Evolutionary conservation across 2,329 filamentous ascomycete species (phyloP).

Genomic region (Phoma sp.): DNA sequence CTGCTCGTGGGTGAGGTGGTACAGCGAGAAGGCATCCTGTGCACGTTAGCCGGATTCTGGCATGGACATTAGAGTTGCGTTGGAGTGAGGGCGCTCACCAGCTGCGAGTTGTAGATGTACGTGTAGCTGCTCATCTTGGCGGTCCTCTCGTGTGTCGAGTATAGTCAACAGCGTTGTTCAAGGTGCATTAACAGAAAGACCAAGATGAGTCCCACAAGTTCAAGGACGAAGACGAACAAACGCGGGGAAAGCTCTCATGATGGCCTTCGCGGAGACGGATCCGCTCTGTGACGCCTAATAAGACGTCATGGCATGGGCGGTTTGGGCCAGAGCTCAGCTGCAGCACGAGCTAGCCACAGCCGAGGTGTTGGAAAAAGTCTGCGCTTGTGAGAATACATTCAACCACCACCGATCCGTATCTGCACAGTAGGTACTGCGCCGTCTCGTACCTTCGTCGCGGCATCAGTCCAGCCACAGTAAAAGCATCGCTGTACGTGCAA

Average conservation of each 20-base stretch:
- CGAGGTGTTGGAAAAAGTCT: conserved; percentile 22
- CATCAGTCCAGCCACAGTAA: background rate
- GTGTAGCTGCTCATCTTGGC: conserved; percentile 29
- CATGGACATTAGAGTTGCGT: background rate
- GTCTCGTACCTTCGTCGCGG: background rate
- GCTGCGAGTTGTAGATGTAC: conserved; percentile 53
- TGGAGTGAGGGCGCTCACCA: conserved; percentile 37
- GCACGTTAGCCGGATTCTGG: conserved; percentile 12
- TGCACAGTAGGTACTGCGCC: background rate
- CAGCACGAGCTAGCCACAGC: conserved; percentile 15
- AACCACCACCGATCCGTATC: background rate
- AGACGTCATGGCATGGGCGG: conserved; percentile 33
- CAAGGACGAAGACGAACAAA: conserved; percentile 8
- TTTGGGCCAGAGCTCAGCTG: conserved; percentile 11
- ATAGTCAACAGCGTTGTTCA: background rate
- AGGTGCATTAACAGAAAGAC: background rate
- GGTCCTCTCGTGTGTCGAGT: conserved; percentile 16
- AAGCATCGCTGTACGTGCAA: background rate
- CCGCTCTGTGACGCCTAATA: conserved; percentile 22
- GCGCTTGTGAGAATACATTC: conserved; percentile 23
- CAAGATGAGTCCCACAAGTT: background rate
- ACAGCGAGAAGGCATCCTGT: conserved; percentile 52
- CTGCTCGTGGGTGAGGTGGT: conserved; percentile 50
- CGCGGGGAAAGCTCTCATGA: conserved; percentile 33
- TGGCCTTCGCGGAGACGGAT: conserved; percentile 27